These are phyloP conservation scores for Gnetum montanum DNA, from an alignment of 75 land plant species.

Conservation along the genomic window DNA sequence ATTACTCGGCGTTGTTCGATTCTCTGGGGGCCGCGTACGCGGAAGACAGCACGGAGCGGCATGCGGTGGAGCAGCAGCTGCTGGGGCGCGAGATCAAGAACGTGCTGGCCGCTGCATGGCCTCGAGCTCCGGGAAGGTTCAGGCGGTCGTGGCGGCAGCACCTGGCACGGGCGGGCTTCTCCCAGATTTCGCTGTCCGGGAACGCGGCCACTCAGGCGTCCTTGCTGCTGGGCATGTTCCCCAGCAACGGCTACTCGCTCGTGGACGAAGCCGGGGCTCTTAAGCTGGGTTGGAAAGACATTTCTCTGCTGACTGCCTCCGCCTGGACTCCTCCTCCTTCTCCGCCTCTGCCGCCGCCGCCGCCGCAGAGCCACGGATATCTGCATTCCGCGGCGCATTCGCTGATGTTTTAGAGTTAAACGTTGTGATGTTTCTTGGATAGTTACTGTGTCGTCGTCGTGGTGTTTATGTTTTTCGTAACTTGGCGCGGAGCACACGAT, in stretches of 20 bases:
- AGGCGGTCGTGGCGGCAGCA: conserved; percentile 75
- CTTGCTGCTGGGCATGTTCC: conserved; percentile 82
- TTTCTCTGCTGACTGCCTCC: conserved; percentile 83
- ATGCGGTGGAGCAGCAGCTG: conserved; percentile 90
- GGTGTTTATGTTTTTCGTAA: too few species aligned
- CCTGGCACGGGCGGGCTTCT: conserved; percentile 66
- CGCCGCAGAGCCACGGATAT: too few species aligned
- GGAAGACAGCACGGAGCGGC: conserved; percentile 77
- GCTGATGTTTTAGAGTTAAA: too few species aligned
- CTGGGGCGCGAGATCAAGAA: conserved; percentile 77
- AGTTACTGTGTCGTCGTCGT: too few species aligned
- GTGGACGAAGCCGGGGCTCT: conserved; percentile 82
- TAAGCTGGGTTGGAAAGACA: conserved; percentile 94
- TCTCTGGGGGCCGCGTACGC: conserved; percentile 83
- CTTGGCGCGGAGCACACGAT: too few species aligned
- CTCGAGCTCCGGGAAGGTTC: conserved; percentile 59
- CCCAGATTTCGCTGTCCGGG: conserved; percentile 65
- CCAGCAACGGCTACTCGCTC: conserved; percentile 75
- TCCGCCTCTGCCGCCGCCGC: neutral
- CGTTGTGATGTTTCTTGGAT: too few species aligned
- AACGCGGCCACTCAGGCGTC: conserved; percentile 92
- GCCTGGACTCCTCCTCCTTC: conserved; percentile 71
- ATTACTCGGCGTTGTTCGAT: conserved; percentile 95
- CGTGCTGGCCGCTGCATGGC: conserved; percentile 79
- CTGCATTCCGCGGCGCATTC: too few species aligned